Evolutionary conservation across 1,284 basidiomycete species (phyloP).

Genomic region (Farysia itapuensis): DNA sequence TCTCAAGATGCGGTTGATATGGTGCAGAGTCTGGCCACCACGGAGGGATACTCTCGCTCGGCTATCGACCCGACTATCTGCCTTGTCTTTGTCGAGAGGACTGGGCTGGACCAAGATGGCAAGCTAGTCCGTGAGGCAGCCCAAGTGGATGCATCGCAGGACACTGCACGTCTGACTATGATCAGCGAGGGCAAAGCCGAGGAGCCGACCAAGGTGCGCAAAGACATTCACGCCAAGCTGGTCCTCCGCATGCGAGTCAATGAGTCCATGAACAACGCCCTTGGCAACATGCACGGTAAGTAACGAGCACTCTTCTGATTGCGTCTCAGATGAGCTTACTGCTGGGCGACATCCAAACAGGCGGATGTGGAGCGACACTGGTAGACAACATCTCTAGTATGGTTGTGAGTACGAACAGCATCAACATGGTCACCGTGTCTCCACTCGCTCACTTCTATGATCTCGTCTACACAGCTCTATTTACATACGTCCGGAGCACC

Average conservation of each 20-base stretch:
- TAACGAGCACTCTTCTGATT: too few species aligned
- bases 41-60: slow-evolving; percentile 18
- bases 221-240: slow-evolving; percentile 27
- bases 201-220: slow-evolving; percentile 9
- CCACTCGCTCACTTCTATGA: background rate
- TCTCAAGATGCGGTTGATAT: slow-evolving; percentile 36
- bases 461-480: slow-evolving; percentile 7
- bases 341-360: too few species aligned
- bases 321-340: background rate
- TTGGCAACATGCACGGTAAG: slow-evolving; percentile 47
- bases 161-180: slow-evolving; percentile 12
- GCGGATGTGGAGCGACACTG: slow-evolving; percentile 41
- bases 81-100: slow-evolving; percentile 19
- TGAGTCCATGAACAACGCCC: slow-evolving; percentile 42
- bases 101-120: slow-evolving; percentile 20
- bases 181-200: slow-evolving; percentile 9
- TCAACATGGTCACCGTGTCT: background rate
- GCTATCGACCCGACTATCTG: slow-evolving; percentile 23
- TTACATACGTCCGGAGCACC: slow-evolving; percentile 37
- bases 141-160: slow-evolving; percentile 18
- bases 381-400: slow-evolving; percentile 46
- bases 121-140: slow-evolving; percentile 18
- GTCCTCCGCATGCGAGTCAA: slow-evolving; percentile 39
- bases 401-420: slow-evolving; percentile 12
- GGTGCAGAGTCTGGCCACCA: slow-evolving; percentile 12